Evolutionary conservation across 257 asterid genomes (phyloP).

Genomic region (Rehmannia glutinosa): DNA sequence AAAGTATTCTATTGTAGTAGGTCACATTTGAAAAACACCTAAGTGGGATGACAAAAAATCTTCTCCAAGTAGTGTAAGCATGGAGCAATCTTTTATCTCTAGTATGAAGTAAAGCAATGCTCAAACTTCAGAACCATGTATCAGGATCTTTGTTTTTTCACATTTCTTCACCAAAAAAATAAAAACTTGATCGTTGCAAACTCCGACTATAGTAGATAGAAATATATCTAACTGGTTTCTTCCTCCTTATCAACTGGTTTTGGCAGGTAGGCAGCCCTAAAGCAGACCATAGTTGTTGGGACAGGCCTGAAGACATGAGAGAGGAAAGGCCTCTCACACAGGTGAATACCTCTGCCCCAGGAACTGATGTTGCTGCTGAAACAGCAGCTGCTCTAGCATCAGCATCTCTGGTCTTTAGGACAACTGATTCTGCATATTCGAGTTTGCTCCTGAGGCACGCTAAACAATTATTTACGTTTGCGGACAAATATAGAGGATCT

Average conservation of each 20-base stretch:
- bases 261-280: constrained; percentile 76
- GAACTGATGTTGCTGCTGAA: constrained; percentile 92
- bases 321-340: constrained; percentile 69
- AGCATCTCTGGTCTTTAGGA: constrained; percentile 78
- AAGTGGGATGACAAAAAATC: background rate
- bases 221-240: background rate
- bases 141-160: background rate
- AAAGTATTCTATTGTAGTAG: background rate
- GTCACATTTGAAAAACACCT: background rate
- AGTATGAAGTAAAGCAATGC: background rate
- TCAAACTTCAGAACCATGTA: background rate
- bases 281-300: constrained; percentile 87
- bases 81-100: background rate
- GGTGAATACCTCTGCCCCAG: constrained; percentile 73
- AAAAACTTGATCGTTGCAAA: too few species aligned
- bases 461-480: constrained; percentile 71
- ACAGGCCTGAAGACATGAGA: constrained; percentile 75
- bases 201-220: background rate
- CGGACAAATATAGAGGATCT: constrained; percentile 62
- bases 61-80: background rate
- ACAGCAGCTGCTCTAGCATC: constrained; percentile 97
- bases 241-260: background rate
- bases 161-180: background rate
- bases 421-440: constrained; percentile 58
- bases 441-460: constrained; percentile 72